A percentile compares a stretch with the other conserved stretches of the same genome.
These are phyloP conservation scores for Ustilago cynodontis DNA, from an alignment of 1,284 basidiomycete species.

Conservation along the genomic window DNA sequence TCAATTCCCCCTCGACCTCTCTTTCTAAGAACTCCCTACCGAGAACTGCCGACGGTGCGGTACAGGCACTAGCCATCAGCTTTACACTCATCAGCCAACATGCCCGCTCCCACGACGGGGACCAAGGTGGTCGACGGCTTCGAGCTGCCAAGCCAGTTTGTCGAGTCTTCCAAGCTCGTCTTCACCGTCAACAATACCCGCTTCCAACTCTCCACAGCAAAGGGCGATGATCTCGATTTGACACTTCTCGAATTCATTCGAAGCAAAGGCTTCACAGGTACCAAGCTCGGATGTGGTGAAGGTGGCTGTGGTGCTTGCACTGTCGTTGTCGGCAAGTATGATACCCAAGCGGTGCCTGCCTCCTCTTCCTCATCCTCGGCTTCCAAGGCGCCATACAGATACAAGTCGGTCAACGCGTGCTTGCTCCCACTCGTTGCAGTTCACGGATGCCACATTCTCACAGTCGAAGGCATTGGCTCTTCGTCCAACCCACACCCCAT, in stretches of 20 bases:
- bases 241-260: conserved; percentile 70
- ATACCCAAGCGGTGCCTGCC: conserved; percentile 7
- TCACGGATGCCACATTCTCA: conserved; percentile 70
- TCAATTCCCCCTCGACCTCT: too few relatives aligned
- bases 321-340: conserved; percentile 61
- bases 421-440: conserved; percentile 68
- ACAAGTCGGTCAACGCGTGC: conserved; percentile 70
- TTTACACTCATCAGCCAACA: conserved; percentile 8
- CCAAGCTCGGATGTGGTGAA: conserved; percentile 70
- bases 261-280: conserved; percentile 68
- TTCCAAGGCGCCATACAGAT: conserved; percentile 53
- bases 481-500: conserved; percentile 69
- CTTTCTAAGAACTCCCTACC: too few relatives aligned
- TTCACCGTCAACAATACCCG: conserved; percentile 54
- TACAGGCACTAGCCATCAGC: not conserved
- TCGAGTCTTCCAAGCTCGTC: conserved; percentile 40
- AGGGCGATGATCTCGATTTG: conserved; percentile 50
- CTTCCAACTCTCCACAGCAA: conserved; percentile 42
- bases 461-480: conserved; percentile 69
- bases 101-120: conserved; percentile 28
- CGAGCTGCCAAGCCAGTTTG: conserved; percentile 36
- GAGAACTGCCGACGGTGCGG: too few relatives aligned
- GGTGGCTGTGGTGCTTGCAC: conserved; percentile 71
- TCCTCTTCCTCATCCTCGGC: conserved; percentile 7
- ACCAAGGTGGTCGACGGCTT: conserved; percentile 42